Base-by-base conservation (phyloP, 257 asterid genomes). In the Salvia miltiorrhiza region DNA sequence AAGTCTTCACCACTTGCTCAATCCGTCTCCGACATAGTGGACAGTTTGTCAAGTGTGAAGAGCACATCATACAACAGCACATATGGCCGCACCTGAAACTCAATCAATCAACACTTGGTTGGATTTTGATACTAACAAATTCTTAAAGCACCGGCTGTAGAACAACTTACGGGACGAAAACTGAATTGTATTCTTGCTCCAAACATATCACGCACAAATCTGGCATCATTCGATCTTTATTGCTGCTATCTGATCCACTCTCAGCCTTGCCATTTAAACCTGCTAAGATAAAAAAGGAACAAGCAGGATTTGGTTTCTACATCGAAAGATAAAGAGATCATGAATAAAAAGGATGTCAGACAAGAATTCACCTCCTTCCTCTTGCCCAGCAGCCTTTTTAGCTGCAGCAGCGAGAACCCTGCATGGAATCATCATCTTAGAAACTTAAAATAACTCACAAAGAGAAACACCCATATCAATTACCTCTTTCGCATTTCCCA, bases 361-460 rank as follows among this genome's bases (percentile, higher is more conserved):
- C 23, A 69, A 57, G 78, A 41, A 66, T 47, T 54, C 26, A 87
- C 95, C 93, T 85, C 82, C 89, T 79, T 76, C 92, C 41, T 81
- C 90, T 75, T 83, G 84, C 79, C 85, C 91, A 37, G 94, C 72
- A 65, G 43, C 43, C 43, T 37, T 37, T 10, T 37, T 37, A 48
- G 97, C 95, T 24, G 94, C 95, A 62, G 97, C 98, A 66, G 80
- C 92, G 72, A 88, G 84, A 77, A 93, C 99, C 87, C 99, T 93
- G 73, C 76, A 78, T n/a, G 17, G 53, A 10, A 64, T 48, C 66
- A 65, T 64, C 63, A 49, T 55, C 33, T 63, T 44, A 69, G 67
- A 9, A 55, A 69, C 62, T 17, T 37, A 41, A 52, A 50, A 67
- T 1, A 43, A 40, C 8, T 41, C 10, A 30, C n/a, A 30, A 37